Evolutionary conservation across 108 stramenopile genomes (phyloP), one percentile per base, ranked within the genome.

Genomic region (Stephanodiscus triporus): DNA sequence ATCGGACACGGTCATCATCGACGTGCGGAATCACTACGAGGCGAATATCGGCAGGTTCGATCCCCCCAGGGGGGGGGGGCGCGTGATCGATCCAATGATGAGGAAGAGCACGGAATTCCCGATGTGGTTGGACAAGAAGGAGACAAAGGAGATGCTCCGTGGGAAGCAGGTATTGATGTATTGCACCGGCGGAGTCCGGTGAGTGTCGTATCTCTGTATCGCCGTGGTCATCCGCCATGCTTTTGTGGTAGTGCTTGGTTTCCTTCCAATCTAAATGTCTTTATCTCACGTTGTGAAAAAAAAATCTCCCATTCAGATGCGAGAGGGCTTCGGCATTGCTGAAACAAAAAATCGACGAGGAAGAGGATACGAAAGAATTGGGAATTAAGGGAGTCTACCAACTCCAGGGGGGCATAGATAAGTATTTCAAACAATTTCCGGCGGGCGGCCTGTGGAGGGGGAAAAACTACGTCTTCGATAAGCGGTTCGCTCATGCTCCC

Each of bases 21-120:
- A 97, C 85, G 94, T 97, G 4, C 75, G 96, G 8, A 97, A 97
- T 77, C 90, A 93, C 73, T 97, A 97, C 75, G 96, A 97, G 70
- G 79, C 91, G 6, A 85, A 81, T 53, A 91, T 97, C 70, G 96
- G 95, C 0, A 53, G 80, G 30, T 82, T 82, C 51, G 70, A 59
- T 43, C 82, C 74, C 23, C 81, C 77, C 11, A 26, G n/a, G 40
- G 73, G 43, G 2, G 95, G 91, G 24, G 95, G 91, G 5, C 70
- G 75, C 37, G 85, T 91, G 56, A 84, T 96, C 40, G 95, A 96
- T 76, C 95, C 95, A 6, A 86, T 77, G 70, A 96, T 96, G 95
- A 84, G 95, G 22, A 94, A 94, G 43, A 81, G 78, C 37, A 96
- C 95, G 2, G 95, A 96, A 68, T 96, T 94, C 47, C 87, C 93